phyloP scores from a whole-genome alignment of 305 asterid genomes.

The Solanum hybrid region DNA sequence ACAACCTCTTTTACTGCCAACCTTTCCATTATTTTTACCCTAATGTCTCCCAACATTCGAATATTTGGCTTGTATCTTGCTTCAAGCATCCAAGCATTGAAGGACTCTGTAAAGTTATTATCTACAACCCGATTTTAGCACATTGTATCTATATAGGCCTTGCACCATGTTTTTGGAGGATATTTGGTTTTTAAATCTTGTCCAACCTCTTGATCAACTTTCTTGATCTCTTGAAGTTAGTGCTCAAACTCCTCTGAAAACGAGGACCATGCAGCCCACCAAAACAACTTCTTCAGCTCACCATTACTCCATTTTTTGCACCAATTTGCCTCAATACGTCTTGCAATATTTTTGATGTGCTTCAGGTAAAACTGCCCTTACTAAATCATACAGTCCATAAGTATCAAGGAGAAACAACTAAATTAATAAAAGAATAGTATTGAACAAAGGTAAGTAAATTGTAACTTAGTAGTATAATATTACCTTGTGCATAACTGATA shows the following conservation, averaged over 20 bases:
- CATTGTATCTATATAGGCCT: neutral
- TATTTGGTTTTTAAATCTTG: too few relatives aligned
- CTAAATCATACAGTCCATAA: neutral
- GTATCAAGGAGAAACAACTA: neutral
- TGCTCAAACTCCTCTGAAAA: neutral
- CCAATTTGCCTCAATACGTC: neutral
- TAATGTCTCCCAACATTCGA: too few relatives aligned
- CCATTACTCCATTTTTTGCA: neutral
- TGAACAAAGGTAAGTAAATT: neutral
- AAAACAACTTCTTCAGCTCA: neutral
- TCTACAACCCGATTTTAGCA: neutral
- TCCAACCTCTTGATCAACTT: neutral
- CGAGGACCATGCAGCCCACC: neutral
- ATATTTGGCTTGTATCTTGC: too few relatives aligned
- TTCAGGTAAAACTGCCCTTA: neutral
- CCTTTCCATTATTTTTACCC: too few relatives aligned
- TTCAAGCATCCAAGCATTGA: too few relatives aligned
- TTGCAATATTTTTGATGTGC: neutral
- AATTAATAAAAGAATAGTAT: neutral
- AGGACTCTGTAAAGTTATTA: too few relatives aligned
- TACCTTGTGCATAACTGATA: neutral
- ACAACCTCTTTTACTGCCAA: too few relatives aligned
- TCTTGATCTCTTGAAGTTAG: neutral
- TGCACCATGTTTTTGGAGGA: neutral
- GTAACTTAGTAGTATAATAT: neutral